Conservation (phyloP, 805 yeast species). For the Scheffersomyces amazonensis region DNA sequence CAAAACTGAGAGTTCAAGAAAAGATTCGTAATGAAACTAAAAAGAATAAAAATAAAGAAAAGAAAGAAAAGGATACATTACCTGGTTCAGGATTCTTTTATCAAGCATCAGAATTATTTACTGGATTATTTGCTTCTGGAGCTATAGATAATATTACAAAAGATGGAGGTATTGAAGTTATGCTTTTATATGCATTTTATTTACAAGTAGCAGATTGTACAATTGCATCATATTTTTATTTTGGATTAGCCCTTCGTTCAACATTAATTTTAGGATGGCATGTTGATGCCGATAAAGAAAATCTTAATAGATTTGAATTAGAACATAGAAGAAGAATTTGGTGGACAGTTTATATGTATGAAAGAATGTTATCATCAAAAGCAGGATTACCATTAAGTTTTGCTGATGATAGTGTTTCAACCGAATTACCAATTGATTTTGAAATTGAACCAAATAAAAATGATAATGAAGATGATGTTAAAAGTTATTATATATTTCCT, state of each 20-base stretch:
- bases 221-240: conserved; percentile 75
- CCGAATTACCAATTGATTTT: conserved; percentile 71
- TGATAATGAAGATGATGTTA: conserved; percentile 46
- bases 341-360: conserved; percentile 52
- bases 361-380: conserved; percentile 76
- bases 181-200: conserved; percentile 72
- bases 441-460: conserved; percentile 50
- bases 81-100: conserved; percentile 81
- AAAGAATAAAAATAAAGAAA: conserved; percentile 10
- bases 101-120: conserved; percentile 75
- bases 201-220: conserved; percentile 84
- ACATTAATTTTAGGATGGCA: conserved; percentile 76
- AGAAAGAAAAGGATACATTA: conserved; percentile 38
- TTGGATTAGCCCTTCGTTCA: conserved; percentile 72
- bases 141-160: conserved; percentile 73
- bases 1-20: conserved; percentile 8
- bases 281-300: conserved; percentile 74
- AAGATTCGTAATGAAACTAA: conserved; percentile 8
- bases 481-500: conserved; percentile 69
- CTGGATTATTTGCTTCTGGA: conserved; percentile 76
- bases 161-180: conserved; percentile 78
- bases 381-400: conserved; percentile 79
- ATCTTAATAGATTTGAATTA: conserved; percentile 47
- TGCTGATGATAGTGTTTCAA: conserved; percentile 78
- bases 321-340: conserved; percentile 50